Base-by-base conservation (phyloP, 306 rosid species). In the Prunus davidiana region DNA sequence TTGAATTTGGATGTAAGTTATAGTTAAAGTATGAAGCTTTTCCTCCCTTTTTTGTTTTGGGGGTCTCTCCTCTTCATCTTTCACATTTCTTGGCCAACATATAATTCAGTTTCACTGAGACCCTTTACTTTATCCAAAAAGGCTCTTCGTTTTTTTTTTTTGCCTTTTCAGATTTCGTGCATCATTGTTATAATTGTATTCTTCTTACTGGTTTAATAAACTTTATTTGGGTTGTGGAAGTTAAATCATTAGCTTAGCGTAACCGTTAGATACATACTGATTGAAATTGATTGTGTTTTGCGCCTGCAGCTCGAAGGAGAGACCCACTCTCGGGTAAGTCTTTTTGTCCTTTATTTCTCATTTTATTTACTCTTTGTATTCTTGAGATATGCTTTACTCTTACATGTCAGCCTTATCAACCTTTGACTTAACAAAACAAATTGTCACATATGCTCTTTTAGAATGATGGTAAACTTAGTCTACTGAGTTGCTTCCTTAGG, bases 281-380 rank as follows among this genome's bases (percentile, higher is more conserved):
- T 56, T 28, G 69, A 45, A 14, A 25, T 71, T 65, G 56, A 3
- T 1, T 9, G 52, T 76, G 54, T 67, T 55, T 75, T 85, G 52
- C 57, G 20, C 60, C 62, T 72, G 90, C 96, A 93, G 98, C 98
- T 93, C 97, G 89, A 93, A 91, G 98, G 98, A 91, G 98, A 93
- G 86, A 87, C 98, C 98, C 98, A 91, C 98, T 93, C 97, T 93
- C 54, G 98, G 98, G 98, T 88, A 79, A 84, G 96, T 71, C 25
- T 22, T 60, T 54, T 51, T 43, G 64, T 82, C 12, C 58, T 64
- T 56, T 52, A 45, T 58, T 4, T 58, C 7, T 28, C 45, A 52
- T 63, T 71, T 34, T 45, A 15, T 45, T 68, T 1, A 5, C 16
- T 34, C 60, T 67, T 22, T 38, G 24, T 64, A 25, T 27, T 58